Evolutionary conservation across 352 stramenopile genomes (phyloP).

Genomic region (Pythium monospermum): DNA sequence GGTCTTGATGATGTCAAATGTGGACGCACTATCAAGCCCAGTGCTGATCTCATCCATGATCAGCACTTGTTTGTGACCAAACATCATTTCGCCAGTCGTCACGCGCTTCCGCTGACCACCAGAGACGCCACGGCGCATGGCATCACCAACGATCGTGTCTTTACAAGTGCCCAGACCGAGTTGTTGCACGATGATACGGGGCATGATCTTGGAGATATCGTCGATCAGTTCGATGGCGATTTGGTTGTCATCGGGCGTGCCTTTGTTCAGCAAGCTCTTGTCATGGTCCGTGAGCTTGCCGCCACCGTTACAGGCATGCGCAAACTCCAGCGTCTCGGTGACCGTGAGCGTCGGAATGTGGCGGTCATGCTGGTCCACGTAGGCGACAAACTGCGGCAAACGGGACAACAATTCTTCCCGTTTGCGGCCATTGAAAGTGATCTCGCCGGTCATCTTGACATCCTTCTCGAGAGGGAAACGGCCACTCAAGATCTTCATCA

Average conservation of each 20-base stretch:
- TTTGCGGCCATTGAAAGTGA: slow-evolving; percentile 26
- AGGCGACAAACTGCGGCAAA: slow-evolving; percentile 29
- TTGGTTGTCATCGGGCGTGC: slow-evolving; percentile 25
- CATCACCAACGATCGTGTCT: slow-evolving; percentile 49
- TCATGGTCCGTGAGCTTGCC: slow-evolving; percentile 17
- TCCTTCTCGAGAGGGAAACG: slow-evolving; percentile 17
- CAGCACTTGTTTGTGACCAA: slow-evolving; percentile 38
- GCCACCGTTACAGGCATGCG: slow-evolving; percentile 57
- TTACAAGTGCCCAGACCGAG: slow-evolving; percentile 28
- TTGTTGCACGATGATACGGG: slow-evolving; percentile 11
- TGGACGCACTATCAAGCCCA: slow-evolving; percentile 85
- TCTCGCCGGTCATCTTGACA: slow-evolving; percentile 20
- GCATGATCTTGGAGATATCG: slow-evolving; percentile 13
- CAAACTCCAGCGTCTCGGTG: slow-evolving; percentile 88
- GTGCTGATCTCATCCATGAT: slow-evolving; percentile 89
- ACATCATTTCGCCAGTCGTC: slow-evolving; percentile 66
- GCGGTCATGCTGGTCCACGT: slow-evolving; percentile 46
- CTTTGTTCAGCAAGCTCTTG: slow-evolving; percentile 29
- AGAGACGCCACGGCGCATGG: slow-evolving; percentile 38
- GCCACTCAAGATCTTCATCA: slow-evolving; percentile 28
- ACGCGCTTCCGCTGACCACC: slow-evolving; percentile 47
- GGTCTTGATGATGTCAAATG: slow-evolving; percentile 85
- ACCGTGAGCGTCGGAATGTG: slow-evolving; percentile 86
- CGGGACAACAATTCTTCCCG: slow-evolving; percentile 12
- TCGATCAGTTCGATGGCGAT: slow-evolving; percentile 15